Evolutionary conservation across 2,329 filamentous ascomycete species (phyloP), one percentile per base, ranked within the genome.

Genomic region (Claviceps purpurea): DNA sequence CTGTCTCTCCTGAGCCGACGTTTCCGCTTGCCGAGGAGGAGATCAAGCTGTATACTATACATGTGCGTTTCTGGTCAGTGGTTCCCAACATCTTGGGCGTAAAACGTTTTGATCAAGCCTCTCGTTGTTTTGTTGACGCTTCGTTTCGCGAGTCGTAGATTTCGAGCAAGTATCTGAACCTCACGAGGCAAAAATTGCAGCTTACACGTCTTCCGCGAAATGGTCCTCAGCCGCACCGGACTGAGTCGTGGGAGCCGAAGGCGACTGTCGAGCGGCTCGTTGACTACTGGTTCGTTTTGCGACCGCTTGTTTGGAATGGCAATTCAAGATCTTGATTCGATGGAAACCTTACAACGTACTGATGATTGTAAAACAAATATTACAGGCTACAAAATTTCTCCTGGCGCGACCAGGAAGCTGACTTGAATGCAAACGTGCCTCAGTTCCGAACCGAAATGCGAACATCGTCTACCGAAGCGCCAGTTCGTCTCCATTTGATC

Each of bases 111-210:
- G 30, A 34, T 34, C 30, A 34, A 4, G 30, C 30, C 30, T 34
- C 30, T 11, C 10, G 30, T 1, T 4, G 39, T 39, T 7, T 39
- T 16, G 14, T 22, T 5, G 5, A 30, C 44, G 4, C 16, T 13
- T 44, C 13, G n/a, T 40, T 30, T 18, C 14, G 34, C 7, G 30
- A 34, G 30, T 11, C 4, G 52, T 5, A 84, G 81, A 77, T 86
- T 16, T 85, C 82, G 2, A 77, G 75, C 51, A 79, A 77, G 59
- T 86, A 86, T 63, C 72, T 87, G 1, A 76, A 84, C 46, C 71
- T 86, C 54, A 87, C 83, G 5, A 75, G 70, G 60, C 76, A 79
- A 62, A 87, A 87, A 64, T 71, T 87, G 10, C 79, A 85, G 60
- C 71, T 85, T 46, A 81, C 81, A 22, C 72, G 83, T 53, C 65